Percentiles rank a stretch among this genome's conserved stretches.
Evolutionary conservation across 305 asterid species (phyloP).

Genomic region (Rubia balearica): DNA sequence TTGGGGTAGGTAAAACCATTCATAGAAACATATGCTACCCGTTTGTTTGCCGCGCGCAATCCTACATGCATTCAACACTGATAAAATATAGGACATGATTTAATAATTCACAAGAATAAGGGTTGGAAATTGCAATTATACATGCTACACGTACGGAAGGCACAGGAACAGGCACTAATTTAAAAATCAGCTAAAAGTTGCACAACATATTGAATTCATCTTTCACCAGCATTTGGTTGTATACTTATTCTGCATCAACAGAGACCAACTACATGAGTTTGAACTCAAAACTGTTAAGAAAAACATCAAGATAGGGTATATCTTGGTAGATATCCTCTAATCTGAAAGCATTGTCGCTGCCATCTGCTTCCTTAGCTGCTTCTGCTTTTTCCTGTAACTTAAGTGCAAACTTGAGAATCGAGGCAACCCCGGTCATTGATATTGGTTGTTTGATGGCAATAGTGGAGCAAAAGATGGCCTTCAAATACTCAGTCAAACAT

Average conservation of each 20-base stretch:
- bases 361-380: not conserved
- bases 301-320: not conserved
- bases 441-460: not conserved
- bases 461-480: not conserved
- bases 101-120: too few species aligned
- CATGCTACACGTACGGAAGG: too few species aligned
- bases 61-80: too few species aligned
- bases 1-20: too few species aligned
- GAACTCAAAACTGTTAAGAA: not conserved
- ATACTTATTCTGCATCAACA: not conserved
- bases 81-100: too few species aligned
- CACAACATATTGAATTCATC: not conserved
- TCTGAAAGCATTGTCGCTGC: not conserved
- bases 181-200: not conserved
- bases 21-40: too few species aligned
- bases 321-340: not conserved
- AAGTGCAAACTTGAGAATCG: not conserved
- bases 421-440: not conserved
- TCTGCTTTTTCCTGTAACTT: constrained; percentile 3
- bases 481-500: not conserved
- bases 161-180: too few species aligned
- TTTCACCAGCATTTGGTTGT: not conserved
- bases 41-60: too few species aligned
- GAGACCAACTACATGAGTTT: not conserved
- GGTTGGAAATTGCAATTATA: too few species aligned